A percentile compares a stretch with the other conserved stretches of the same genome.
Conservation (phyloP, 2,329 filamentous ascomycete genomes). For the Aureobasidium zeae region DNA sequence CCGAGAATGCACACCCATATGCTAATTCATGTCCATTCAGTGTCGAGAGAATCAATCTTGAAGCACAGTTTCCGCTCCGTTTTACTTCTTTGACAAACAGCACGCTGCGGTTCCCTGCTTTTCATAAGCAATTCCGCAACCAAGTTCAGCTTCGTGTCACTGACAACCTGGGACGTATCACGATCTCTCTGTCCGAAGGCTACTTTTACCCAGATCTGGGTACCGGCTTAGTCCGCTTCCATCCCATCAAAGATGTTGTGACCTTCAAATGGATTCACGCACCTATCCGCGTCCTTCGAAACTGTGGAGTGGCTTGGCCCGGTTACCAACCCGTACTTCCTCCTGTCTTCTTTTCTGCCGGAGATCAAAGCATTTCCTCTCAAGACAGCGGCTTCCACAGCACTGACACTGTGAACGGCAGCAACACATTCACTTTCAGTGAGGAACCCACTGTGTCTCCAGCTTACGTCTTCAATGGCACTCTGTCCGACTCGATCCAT, state of each 20-base stretch:
- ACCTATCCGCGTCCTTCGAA: constrained; percentile 65
- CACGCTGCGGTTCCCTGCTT: constrained; percentile 57
- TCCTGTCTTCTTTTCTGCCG: constrained; percentile 21
- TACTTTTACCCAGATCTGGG: constrained; percentile 32
- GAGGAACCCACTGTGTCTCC: too few species aligned
- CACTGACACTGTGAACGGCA: too few species aligned
- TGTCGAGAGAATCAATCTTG: background rate
- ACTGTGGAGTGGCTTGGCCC: constrained; percentile 69
- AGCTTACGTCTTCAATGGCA: constrained; percentile 4
- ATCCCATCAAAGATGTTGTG: constrained; percentile 62
- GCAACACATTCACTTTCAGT: too few species aligned
- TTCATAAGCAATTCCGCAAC: constrained; percentile 58
- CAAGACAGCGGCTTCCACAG: constrained; percentile 6
- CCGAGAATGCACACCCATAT: too few species aligned
- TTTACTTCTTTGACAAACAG: background rate
- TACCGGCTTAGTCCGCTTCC: constrained; percentile 36
- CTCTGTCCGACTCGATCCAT: background rate
- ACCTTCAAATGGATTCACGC: constrained; percentile 81
- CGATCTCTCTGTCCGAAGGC: constrained; percentile 65
- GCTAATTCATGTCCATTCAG: background rate
- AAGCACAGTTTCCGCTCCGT: background rate
- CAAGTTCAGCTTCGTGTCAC: constrained; percentile 63
- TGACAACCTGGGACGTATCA: constrained; percentile 66
- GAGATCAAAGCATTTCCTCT: background rate
- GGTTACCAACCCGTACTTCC: constrained; percentile 38